Conservation (phyloP, 352 stramenopile species). For the Phytophthora ohioensis region DNA sequence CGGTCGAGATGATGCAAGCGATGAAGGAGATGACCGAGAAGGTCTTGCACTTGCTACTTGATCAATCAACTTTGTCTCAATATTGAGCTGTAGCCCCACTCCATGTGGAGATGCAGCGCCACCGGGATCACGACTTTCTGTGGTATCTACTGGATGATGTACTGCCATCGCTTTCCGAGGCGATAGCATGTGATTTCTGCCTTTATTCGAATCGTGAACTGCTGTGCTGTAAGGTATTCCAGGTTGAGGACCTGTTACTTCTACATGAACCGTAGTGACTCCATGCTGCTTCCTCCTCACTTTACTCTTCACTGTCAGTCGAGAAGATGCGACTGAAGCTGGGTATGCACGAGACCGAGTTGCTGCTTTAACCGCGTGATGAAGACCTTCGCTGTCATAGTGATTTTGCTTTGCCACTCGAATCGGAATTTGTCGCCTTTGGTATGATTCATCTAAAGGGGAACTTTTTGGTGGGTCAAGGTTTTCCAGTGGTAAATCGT, state of each 20-base stretch:
- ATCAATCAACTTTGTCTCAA: slow-evolving; percentile 12
- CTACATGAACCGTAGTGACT: background rate
- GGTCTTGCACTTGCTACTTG: slow-evolving; percentile 7
- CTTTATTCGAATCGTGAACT: background rate
- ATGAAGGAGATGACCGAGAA: slow-evolving; percentile 17
- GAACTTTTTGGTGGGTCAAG: slow-evolving; percentile 28
- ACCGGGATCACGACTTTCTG: background rate
- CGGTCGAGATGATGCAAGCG: slow-evolving; percentile 11
- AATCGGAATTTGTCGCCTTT: slow-evolving; percentile 33
- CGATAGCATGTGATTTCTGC: slow-evolving; percentile 25
- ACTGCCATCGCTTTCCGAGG: slow-evolving; percentile 50
- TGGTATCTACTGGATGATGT: background rate
- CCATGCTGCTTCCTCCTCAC: slow-evolving; percentile 26
- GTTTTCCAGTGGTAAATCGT: slow-evolving; percentile 8
- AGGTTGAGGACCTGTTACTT: slow-evolving; percentile 32
- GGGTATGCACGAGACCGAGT: slow-evolving; percentile 19
- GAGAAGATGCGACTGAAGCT: slow-evolving; percentile 33
- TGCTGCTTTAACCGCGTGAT: slow-evolving; percentile 25
- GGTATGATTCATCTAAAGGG: slow-evolving; percentile 27
- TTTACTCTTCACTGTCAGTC: slow-evolving; percentile 33
- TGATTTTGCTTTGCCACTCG: slow-evolving; percentile 9
- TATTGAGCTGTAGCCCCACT: slow-evolving; percentile 19
- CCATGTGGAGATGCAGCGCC: background rate
- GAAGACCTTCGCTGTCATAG: slow-evolving; percentile 28
- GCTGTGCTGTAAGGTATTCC: slow-evolving; percentile 54